Base-by-base conservation (phyloP, 768 basidiomycete species). In the Suillus fuscotomentosus region DNA sequence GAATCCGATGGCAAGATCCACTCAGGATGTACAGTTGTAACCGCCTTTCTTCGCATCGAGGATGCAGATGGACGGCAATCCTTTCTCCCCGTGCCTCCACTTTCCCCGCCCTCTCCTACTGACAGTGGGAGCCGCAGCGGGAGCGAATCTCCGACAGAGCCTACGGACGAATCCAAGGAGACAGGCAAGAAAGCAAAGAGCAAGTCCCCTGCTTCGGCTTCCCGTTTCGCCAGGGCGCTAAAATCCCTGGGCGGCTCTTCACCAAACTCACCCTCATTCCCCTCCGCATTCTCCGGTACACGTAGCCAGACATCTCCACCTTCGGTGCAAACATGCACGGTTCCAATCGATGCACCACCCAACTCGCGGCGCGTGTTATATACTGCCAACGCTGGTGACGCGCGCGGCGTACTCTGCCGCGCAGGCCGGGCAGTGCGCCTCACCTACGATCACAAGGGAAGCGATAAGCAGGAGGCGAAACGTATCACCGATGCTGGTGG, bases 391-490 rank as follows among this genome's bases (percentile, higher is more conserved):
- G 97, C 94, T 1, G 97, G 97, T 10, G 97, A 99, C 73, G 97
- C 97, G 7, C 81, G 97, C 27, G 96, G 91, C 5, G 97, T 99
- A 13, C 84, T 99, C 20, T 96, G 92, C 72, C 89, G 97, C 53
- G 86, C 83, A 14, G 97, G 97, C 36, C 91, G 87, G 69, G 97
- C 95, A 5, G 88, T 99, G 4, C 85, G 97, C 53, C 78, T 99
- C 72, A 98, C 97, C 22, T 99, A 99, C 74, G 97, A 99, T 73
- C 97, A 99, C 82, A 99, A 99, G 76, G 97, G 97, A 38, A 90
- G 91, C 6, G 97, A 99, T 75, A 90, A 91, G 71, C 95, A 97
- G 75, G 97, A 99, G 78, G 96, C 96, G 22, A 98, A 97, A 78
- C 87, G 97, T 24, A 99, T 99, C 75, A 95, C 86, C 57, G 97